Evolutionary conservation across 805 yeast genomes (phyloP).

Genomic region (Myxozyma neglecta): DNA sequence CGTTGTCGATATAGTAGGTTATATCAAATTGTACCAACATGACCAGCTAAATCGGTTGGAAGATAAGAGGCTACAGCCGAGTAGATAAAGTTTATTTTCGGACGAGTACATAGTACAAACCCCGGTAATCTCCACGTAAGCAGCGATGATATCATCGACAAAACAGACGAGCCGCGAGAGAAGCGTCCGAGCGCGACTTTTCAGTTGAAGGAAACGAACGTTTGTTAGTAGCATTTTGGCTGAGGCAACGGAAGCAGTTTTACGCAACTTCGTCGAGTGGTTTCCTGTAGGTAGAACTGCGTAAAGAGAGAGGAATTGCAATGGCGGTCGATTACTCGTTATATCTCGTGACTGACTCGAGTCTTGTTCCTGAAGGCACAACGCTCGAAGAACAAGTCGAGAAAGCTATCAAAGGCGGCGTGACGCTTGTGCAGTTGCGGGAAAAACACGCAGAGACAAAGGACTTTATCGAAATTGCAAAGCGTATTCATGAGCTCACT

Average conservation of each 20-base stretch:
- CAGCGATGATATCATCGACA: too few relatives aligned
- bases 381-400: conserved; percentile 60
- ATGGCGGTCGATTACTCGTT: conserved; percentile 54
- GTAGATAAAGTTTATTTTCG: too few relatives aligned
- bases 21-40: neutral
- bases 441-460: conserved; percentile 73
- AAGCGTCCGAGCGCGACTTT: too few relatives aligned
- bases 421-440: conserved; percentile 76
- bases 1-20: conserved; percentile 49
- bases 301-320: neutral
- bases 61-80: too few relatives aligned
- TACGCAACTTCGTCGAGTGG: too few relatives aligned
- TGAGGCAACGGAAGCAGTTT: too few relatives aligned
- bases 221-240: too few relatives aligned
- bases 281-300: too few relatives aligned
- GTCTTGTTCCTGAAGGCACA: conserved; percentile 63
- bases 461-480: conserved; percentile 64
- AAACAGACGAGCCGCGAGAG: too few relatives aligned
- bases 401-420: conserved; percentile 67
- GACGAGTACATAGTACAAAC: too few relatives aligned
- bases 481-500: conserved; percentile 61
- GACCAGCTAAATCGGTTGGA: neutral
- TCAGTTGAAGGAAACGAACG: too few relatives aligned
- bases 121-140: too few relatives aligned
- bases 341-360: conserved; percentile 78